Conservation (phyloP, 2,329 filamentous ascomycete genomes). For the Neodidymelliopsis sp. region DNA sequence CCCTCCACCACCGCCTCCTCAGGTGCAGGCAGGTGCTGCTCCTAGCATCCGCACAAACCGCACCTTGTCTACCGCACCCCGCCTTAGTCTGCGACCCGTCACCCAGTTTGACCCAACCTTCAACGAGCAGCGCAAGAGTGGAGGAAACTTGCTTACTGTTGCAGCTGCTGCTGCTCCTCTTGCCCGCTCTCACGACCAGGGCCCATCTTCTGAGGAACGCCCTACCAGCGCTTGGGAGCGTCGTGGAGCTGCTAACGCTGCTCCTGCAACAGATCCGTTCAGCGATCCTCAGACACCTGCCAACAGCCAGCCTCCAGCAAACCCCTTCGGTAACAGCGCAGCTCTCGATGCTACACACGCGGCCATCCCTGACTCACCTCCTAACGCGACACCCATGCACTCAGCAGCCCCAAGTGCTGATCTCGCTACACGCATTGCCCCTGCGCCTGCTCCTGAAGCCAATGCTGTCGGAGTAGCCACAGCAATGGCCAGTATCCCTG, state of each 20-base stretch:
- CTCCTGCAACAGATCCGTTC: slow-evolving; percentile 71
- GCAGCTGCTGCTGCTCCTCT: slow-evolving; percentile 38
- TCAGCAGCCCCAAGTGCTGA: slow-evolving; percentile 34
- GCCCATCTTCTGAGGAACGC: slow-evolving; percentile 22
- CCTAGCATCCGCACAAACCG: slow-evolving; percentile 53
- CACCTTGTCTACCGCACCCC: slow-evolving; percentile 70
- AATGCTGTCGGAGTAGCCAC: slow-evolving; percentile 50
- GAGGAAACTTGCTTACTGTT: slow-evolving; percentile 45
- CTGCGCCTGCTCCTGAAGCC: slow-evolving; percentile 40
- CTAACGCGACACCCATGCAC: slow-evolving; percentile 30
- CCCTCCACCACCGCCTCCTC: slow-evolving; percentile 38
- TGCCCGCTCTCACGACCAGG: slow-evolving; percentile 27
- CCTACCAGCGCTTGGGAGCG: slow-evolving; percentile 50
- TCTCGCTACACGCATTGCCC: slow-evolving; percentile 31
- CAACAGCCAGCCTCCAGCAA: slow-evolving; percentile 55
- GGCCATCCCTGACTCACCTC: slow-evolving; percentile 36
- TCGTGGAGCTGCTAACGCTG: slow-evolving; percentile 48
- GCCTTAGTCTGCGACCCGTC: slow-evolving; percentile 82
- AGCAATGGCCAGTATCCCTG: slow-evolving; percentile 26
- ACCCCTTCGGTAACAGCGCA: slow-evolving; percentile 62
- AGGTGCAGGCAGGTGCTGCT: slow-evolving; percentile 25
- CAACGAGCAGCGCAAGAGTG: slow-evolving; percentile 52
- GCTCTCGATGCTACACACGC: slow-evolving; percentile 46
- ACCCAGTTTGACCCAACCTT: slow-evolving; percentile 82
- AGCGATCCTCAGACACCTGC: slow-evolving; percentile 48